Evolutionary conservation across 768 basidiomycete genomes (phyloP), one percentile per base, ranked within the genome.

Genomic region (Trametopsis cervina): DNA sequence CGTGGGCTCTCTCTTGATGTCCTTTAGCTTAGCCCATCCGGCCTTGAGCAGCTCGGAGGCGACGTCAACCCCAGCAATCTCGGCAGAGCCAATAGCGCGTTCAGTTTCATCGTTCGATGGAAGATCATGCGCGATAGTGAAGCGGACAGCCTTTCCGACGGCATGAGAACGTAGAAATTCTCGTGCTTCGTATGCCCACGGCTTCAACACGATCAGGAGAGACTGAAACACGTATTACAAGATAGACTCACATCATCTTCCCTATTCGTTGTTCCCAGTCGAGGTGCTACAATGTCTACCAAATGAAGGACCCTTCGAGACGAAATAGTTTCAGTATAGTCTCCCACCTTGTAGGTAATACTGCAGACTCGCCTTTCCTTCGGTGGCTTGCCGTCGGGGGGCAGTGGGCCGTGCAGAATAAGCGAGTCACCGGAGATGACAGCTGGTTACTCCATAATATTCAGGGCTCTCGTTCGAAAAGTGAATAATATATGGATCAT

Each of bases 1-100:
- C 1, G 84, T 83, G 15, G 81, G 77, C 36, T 94, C 90, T 17
- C 88, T 80, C 65, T 85, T 92, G 37, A 76, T 66, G 52, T 97
- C 95, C 65, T 96, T 91, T 37, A 92, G 69, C 67, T 89, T 94
- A 10, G 80, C 90, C 92, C 92, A 97, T n/a, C 95, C 96, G 51
- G 77, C 79, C 60, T 75, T 80, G 35, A 98, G 74, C n/a, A 95
- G 64, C 61, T 92, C 88, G 0, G 74, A 73, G 3, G 81, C 72
- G 18, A 94, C 65, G 58, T 94, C 90, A 44, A 80, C 62, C 5
- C 85, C 87, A 40, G 70, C 76, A 29, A 89, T 76, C 51, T 89
- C 84, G 15, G 78, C 88, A 23, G 70, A 75, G 23, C 90, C 91
- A 44, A 93, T 72, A 63, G 93, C 92, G 54, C 89, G 84, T 22